Conservation (phyloP, 441 rosid genomes). For the Adansonia grandidieri region DNA sequence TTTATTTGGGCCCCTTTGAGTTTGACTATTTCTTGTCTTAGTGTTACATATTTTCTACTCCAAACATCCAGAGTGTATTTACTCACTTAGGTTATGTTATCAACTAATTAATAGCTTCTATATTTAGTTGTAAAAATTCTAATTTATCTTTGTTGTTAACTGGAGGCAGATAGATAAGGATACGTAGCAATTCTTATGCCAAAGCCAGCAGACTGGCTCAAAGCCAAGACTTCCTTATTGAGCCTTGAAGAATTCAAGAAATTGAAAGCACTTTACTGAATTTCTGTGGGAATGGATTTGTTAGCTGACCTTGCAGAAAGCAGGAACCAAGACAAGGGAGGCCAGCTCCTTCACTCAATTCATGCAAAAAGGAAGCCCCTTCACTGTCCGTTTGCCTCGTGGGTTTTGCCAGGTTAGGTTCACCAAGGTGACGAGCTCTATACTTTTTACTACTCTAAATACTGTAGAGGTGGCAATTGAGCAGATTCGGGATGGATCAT, state of each 20-base stretch:
- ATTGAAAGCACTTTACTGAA: conserved; percentile 42
- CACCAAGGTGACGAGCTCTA: background rate
- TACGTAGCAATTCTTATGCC: conserved; percentile 92
- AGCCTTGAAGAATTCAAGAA: conserved; percentile 63
- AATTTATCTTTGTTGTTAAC: background rate
- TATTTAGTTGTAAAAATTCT: background rate
- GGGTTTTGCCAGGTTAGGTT: background rate
- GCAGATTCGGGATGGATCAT: too few species aligned
- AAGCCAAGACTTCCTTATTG: conserved; percentile 60
- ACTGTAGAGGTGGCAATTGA: too few species aligned
- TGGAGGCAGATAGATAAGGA: conserved; percentile 76
- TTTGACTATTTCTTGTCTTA: background rate
- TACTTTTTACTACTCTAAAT: background rate
- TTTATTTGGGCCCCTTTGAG: background rate
- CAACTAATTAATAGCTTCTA: too few species aligned
- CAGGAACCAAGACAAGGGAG: too few species aligned
- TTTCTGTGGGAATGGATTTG: background rate
- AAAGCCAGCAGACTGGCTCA: conserved; percentile 83
- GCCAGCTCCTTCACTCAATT: background rate
- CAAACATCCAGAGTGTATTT: too few species aligned
- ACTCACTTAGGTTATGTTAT: too few species aligned
- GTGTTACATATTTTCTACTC: background rate
- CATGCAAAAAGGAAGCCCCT: background rate
- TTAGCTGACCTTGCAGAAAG: too few species aligned
- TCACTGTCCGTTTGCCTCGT: background rate